Percentiles rank a stretch among this genome's conserved stretches.
phyloP scores from a whole-genome alignment of 805 yeast genomes.

The Tetrapisispora iriomotensis region DNA sequence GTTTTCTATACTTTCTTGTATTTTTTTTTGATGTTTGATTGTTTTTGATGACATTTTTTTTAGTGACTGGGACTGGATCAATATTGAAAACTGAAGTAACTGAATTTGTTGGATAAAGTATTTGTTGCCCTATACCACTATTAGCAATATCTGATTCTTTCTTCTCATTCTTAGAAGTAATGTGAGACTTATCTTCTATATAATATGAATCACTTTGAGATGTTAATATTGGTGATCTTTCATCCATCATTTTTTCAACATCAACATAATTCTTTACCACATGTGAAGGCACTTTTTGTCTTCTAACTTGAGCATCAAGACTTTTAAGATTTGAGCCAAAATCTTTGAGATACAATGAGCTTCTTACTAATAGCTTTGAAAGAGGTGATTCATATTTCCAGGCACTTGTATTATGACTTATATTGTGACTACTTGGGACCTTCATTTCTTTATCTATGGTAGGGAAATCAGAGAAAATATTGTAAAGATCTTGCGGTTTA shows the following conservation, averaged over 20 bases:
- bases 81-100: slow-evolving; percentile 1
- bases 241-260: slow-evolving; percentile 9
- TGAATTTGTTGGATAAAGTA: neutral
- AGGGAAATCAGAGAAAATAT: slow-evolving; percentile 16
- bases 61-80: slow-evolving; percentile 4
- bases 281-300: slow-evolving; percentile 18
- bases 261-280: slow-evolving; percentile 12
- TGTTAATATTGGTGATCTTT: slow-evolving; percentile 19
- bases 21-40: slow-evolving; percentile 6
- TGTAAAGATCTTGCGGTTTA: slow-evolving; percentile 21
- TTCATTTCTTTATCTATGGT: neutral
- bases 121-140: neutral
- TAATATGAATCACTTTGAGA: neutral
- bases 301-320: slow-evolving; percentile 21
- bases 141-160: neutral
- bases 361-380: slow-evolving; percentile 27
- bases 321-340: slow-evolving; percentile 9
- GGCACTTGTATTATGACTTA: neutral
- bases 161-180: neutral
- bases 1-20: slow-evolving; percentile 9
- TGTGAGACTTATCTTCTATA: neutral
- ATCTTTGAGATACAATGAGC: slow-evolving; percentile 21
- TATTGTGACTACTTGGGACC: neutral
- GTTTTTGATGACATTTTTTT: slow-evolving; percentile 1
- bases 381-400: slow-evolving; percentile 30